Conservation (phyloP, 805 yeast species). For the Grigorovia yakushimaensis region DNA sequence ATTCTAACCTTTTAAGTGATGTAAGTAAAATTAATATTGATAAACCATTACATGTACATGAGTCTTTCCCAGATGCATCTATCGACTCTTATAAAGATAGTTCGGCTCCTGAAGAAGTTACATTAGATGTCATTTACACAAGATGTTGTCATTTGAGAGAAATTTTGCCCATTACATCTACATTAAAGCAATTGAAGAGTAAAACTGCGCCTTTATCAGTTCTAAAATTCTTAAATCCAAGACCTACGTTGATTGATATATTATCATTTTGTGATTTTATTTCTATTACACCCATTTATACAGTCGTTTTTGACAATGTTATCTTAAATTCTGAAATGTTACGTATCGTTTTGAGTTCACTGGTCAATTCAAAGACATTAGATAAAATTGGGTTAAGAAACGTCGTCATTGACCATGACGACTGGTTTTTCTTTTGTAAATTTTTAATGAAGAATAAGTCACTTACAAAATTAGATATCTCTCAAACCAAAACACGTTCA, state of each 20-base stretch:
- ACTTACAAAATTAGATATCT: constrained; percentile 53
- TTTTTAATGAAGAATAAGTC: constrained; percentile 56
- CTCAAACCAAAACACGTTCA: constrained; percentile 43
- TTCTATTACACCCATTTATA: constrained; percentile 72
- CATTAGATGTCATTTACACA: constrained; percentile 65
- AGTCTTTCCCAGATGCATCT: constrained; percentile 36
- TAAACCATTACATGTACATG: constrained; percentile 59
- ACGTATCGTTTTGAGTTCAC: constrained; percentile 57
- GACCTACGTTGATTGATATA: constrained; percentile 81
- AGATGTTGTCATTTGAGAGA: constrained; percentile 90
- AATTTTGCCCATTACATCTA: constrained; percentile 85
- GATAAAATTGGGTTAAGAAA: constrained; percentile 71
- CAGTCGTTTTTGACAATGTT: constrained; percentile 72
- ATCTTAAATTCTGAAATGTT: constrained; percentile 67
- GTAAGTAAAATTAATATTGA: constrained; percentile 37
- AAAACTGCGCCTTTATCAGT: constrained; percentile 65
- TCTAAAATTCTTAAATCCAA: constrained; percentile 71
- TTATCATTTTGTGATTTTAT: constrained; percentile 83
- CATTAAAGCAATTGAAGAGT: constrained; percentile 70
- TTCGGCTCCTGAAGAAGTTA: constrained; percentile 15
- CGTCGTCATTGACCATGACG: constrained; percentile 57
- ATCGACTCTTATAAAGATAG: neutral
- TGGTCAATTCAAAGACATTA: constrained; percentile 54
- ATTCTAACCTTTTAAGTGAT: neutral
- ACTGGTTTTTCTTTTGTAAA: constrained; percentile 75